Base-by-base conservation (phyloP, 768 basidiomycete species). In the Termitomyces bulborhizus region DNA sequence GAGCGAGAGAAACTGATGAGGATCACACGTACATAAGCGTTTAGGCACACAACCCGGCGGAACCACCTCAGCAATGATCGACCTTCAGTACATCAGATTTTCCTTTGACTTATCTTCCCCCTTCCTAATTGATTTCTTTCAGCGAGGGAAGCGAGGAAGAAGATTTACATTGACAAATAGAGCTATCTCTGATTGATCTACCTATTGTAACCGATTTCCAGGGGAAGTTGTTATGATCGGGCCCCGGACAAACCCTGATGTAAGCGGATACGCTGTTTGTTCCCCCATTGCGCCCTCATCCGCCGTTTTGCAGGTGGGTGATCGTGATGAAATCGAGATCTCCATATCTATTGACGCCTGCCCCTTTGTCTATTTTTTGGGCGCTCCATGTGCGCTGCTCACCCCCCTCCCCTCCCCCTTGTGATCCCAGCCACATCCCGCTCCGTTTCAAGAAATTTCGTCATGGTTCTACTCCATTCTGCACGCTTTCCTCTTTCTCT, bases 371-470 rank as follows among this genome's bases (percentile, higher is more conserved):
- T 6, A 12, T n/a, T 50, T 40, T 21, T 21, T 21, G 16, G 16
- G 46, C 47, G 55, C 29, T 29, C 2, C 21, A 21, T 21, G 24
- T 37, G 55, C 58, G 58, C 58, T 56, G 21, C 58, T 56, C 48
- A 46, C 58, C n/a, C n/a, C n/a, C n/a, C n/a, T n/a, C n/a, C n/a
- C n/a, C n/a, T n/a, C n/a, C n/a, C n/a, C n/a, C 58, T 54, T 12
- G 18, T 56, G 58, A 60, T 56, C 58, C 58, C 55, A 32, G 18
- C 13, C 57, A 48, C 42, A 2, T 2, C 21, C 58, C 58, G 53
- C 36, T 21, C 46, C 40, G 58, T 59, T 59, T 56, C 55, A 56
- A 46, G 37, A 48, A 54, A 31, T 12, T 37, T 7, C 46, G 18
- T 18, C 41, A 24, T 13, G 29, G 29, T 29, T 41, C 27, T 21